Conservation (phyloP, 2,329 filamentous ascomycete genomes). For the Periconia macrospinosa region DNA sequence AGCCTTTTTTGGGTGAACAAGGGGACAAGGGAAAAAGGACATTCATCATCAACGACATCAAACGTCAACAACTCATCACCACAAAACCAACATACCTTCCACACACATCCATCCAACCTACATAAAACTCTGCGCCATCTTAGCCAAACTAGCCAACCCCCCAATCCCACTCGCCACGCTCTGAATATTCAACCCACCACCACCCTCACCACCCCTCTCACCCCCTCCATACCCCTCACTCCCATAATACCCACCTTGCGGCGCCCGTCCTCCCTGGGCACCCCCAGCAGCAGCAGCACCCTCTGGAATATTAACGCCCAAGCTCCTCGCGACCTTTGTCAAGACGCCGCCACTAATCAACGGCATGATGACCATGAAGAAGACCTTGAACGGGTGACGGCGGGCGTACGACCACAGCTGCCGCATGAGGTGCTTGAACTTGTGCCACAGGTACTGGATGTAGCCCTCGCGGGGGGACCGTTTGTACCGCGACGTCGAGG, state of each 20-base stretch:
- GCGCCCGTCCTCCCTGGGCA: conserved; percentile 18
- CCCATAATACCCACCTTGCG: conserved; percentile 49
- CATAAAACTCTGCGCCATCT: conserved; percentile 56
- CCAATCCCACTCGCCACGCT: conserved; percentile 46
- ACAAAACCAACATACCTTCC: too few species aligned
- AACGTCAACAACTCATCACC: too few species aligned
- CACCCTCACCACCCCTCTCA: conserved; percentile 33
- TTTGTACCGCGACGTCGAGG: conserved; percentile 74
- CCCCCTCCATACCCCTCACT: conserved; percentile 46
- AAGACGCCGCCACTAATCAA: conserved; percentile 82
- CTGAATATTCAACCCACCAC: conserved; percentile 32
- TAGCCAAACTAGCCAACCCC: conserved; percentile 52
- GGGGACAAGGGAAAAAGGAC: too few species aligned
- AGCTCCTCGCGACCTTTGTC: conserved; percentile 73
- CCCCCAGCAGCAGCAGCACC: conserved; percentile 13
- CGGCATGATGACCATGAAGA: conserved; percentile 87
- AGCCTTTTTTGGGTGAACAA: too few species aligned
- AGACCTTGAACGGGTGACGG: conserved; percentile 82
- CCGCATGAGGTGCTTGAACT: conserved; percentile 76
- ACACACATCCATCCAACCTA: conserved; percentile 27
- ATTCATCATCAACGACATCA: too few species aligned
- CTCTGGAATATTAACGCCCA: conserved; percentile 76
- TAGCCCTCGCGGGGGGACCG: conserved; percentile 77
- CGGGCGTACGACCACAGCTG: conserved; percentile 82
- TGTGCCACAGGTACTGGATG: conserved; percentile 70